A percentile compares a stretch with the other conserved stretches of the same genome.
Evolutionary conservation across 768 basidiomycete species (phyloP).

Genomic region (Psilocybe sp.): DNA sequence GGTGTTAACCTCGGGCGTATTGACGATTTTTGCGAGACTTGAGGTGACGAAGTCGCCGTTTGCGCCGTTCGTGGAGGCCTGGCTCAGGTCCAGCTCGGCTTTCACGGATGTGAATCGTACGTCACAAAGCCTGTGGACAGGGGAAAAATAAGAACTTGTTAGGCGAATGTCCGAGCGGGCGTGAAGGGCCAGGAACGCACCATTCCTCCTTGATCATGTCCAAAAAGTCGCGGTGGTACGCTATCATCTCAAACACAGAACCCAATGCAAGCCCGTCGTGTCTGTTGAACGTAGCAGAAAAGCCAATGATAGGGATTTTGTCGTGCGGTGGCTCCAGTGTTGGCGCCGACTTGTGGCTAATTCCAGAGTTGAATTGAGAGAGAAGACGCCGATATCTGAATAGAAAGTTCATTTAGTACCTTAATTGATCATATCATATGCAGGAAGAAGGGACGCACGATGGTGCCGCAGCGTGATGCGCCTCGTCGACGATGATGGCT

Average conservation of each 20-base stretch:
- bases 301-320: conserved; percentile 83
- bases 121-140: conserved; percentile 65
- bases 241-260: conserved; percentile 86
- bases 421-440: no score
- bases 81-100: conserved; percentile 65
- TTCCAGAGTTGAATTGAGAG: conserved; percentile 75
- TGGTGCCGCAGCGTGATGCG: conserved; percentile 91
- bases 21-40: conserved; percentile 78
- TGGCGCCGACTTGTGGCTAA: conserved; percentile 51
- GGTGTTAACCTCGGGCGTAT: conserved; percentile 73
- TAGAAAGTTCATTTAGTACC: no score
- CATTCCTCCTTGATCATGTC: conserved; percentile 94
- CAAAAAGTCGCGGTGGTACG: conserved; percentile 87
- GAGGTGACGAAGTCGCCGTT: conserved; percentile 82
- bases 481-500: conserved; percentile 87
- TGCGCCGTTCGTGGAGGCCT: conserved; percentile 60
- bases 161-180: no score
- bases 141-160: conserved; percentile 12
- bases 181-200: conserved; percentile 32
- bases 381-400: conserved; percentile 75
- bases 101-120: conserved; percentile 83
- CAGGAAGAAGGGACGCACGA: conserved; percentile 52
- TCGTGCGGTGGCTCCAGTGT: conserved; percentile 33
- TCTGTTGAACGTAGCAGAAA: conserved; percentile 92
- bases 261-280: conserved; percentile 90